Evolutionary conservation across 352 stramenopile genomes (phyloP).

Genomic region (Pythium oligandrum): DNA sequence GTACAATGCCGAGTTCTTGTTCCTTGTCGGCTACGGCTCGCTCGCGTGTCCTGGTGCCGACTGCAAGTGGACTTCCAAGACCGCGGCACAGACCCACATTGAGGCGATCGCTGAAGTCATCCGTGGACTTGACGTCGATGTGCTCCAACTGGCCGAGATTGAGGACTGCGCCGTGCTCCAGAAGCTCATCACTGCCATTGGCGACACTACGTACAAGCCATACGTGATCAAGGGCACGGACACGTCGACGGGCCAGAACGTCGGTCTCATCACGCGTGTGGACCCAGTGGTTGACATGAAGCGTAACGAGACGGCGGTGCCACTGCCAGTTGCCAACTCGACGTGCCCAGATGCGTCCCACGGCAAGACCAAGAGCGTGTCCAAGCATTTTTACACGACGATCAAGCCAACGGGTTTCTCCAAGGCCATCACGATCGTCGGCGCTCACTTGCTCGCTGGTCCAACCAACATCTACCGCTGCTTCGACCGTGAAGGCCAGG

Average conservation of each 20-base stretch:
- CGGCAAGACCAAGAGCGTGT: constrained; percentile 14
- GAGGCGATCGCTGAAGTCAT: constrained; percentile 19
- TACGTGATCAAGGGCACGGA: constrained; percentile 28
- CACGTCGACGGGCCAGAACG: constrained; percentile 26
- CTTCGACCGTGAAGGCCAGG: constrained; percentile 24
- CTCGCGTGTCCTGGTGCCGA: constrained; percentile 15
- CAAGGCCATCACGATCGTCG: constrained; percentile 26
- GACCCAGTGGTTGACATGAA: constrained; percentile 18
- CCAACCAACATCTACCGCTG: constrained; percentile 18
- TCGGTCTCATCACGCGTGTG: constrained; percentile 23
- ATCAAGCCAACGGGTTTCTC: constrained; percentile 19
- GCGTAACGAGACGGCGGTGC: constrained; percentile 6
- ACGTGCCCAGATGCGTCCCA: constrained; percentile 13
- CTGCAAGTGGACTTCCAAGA: constrained; percentile 20
- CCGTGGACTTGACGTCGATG: constrained; percentile 21
- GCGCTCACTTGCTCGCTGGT: constrained; percentile 41
- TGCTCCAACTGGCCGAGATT: constrained; percentile 29
- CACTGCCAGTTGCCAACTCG: constrained; percentile 17
- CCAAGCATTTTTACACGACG: constrained; percentile 29
- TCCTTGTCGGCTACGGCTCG: constrained; percentile 15
- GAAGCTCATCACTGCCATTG: constrained; percentile 8
- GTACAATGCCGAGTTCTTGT: constrained; percentile 28
- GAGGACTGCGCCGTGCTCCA: constrained; percentile 18
- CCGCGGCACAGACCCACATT: constrained; percentile 19
- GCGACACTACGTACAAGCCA: constrained; percentile 23